These are phyloP conservation scores for Stachybotrys chlorohalonatus DNA, from an alignment of 2,329 filamentous ascomycete genomes.

Conservation along the genomic window DNA sequence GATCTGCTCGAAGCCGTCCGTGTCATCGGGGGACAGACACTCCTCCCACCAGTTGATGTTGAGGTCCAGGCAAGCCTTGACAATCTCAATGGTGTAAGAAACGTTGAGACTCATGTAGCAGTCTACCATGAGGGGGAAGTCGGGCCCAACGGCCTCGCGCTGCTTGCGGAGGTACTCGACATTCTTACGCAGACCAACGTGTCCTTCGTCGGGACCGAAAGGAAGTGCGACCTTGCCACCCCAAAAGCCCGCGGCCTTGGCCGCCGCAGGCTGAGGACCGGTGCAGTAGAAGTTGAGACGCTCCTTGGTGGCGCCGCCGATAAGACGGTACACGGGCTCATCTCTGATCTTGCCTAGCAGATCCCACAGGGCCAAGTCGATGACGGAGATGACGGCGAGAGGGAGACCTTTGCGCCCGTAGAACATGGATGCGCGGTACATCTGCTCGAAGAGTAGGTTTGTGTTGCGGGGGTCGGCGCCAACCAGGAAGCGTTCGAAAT, in stretches of 20 bases:
- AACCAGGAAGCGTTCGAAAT: slow-evolving; percentile 86
- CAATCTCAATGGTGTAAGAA: slow-evolving; percentile 84
- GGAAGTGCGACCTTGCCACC: slow-evolving; percentile 86
- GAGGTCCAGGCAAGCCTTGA: slow-evolving; percentile 71
- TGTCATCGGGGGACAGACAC: slow-evolving; percentile 83
- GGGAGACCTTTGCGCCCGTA: slow-evolving; percentile 90
- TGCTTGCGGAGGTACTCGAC: slow-evolving; percentile 81
- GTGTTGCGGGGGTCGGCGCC: slow-evolving; percentile 85
- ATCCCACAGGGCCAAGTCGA: slow-evolving; percentile 90
- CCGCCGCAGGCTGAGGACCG: slow-evolving; percentile 71
- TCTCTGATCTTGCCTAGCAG: slow-evolving; percentile 82
- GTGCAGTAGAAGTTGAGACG: slow-evolving; percentile 91
- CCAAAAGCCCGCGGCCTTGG: slow-evolving; percentile 80
- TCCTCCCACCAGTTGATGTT: slow-evolving; percentile 98
- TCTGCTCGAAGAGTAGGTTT: slow-evolving; percentile 88
- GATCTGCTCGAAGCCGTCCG: slow-evolving; percentile 80
- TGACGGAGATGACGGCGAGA: slow-evolving; percentile 85
- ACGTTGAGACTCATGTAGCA: slow-evolving; percentile 97
- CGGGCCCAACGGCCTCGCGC: slow-evolving; percentile 73
- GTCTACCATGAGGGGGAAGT: slow-evolving; percentile 91
- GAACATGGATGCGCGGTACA: slow-evolving; percentile 95
- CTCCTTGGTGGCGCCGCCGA: slow-evolving; percentile 80
- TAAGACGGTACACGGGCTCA: slow-evolving; percentile 90
- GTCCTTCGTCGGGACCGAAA: slow-evolving; percentile 81
- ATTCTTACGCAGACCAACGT: slow-evolving; percentile 76